Evolutionary conservation across 2,329 filamentous ascomycete species (phyloP), one percentile per base, ranked within the genome.

Genomic region (Diaporthe caulivora): DNA sequence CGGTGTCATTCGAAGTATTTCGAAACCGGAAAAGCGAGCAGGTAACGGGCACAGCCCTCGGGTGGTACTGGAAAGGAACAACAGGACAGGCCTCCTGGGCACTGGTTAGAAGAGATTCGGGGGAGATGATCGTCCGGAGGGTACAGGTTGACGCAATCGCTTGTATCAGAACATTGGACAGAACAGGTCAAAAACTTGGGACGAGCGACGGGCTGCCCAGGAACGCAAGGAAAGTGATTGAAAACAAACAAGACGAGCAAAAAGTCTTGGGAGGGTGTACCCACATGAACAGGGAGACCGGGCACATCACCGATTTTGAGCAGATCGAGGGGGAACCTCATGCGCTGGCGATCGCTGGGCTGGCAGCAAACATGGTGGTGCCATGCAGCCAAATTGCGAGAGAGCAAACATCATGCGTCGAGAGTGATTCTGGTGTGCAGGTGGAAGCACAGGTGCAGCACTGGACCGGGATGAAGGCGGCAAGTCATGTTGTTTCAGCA

Each of bases 401-500:
- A n/a, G 44, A 65, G 21, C 62, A 65, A 51, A 60, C 53, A 60
- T 70, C 29, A 58, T 60, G 53, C 54, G 68, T 60, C 55, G 54
- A 60, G 42, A 40, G 62, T 21, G 62, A 65, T 51, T 51, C 68
- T 60, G 54, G 68, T n/a, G 5, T 70, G 54, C 54, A 49, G 29
- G 31, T 70, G 40, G 42, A 34, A 70, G 40, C 55, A 49, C 68
- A 60, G 15, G 49, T 58, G 67, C 40, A 47, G 51, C 53, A 37
- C 31, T 3, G 10, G 29, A 55, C 68, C 42, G 68, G 68, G 68
- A 51, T 70, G 54, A 9, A 49, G 55, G 68, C 68, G 68, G 68
- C 54, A 70, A 60, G 54, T 70, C 29, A 24, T 60, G 68, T 58
- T 60, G 68, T 60, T 70, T 70, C 68, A 70, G 68, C 54, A 70